Evolutionary conservation across 2,329 filamentous ascomycete species (phyloP).

Genomic region (Colletotrichum sp.): DNA sequence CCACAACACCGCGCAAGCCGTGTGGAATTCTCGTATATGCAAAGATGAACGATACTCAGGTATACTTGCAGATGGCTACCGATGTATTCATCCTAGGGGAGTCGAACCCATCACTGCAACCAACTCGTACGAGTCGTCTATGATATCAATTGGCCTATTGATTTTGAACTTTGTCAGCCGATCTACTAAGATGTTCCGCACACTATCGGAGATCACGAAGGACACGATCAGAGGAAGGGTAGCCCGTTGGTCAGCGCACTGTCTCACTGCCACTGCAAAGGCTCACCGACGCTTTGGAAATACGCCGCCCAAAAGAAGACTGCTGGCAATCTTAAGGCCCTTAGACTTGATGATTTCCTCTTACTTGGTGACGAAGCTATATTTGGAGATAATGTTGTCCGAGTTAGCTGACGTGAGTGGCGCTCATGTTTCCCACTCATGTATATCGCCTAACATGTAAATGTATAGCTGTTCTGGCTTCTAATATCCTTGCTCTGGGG

Average conservation of each 20-base stretch:
- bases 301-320: not conserved
- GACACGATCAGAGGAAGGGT: not conserved
- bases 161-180: not conserved
- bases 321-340: not conserved
- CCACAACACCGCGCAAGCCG: not conserved
- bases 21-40: not conserved
- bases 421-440: too few relatives aligned
- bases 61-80: not conserved
- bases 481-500: not conserved
- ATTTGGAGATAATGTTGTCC: not conserved
- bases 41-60: too few relatives aligned
- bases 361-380: not conserved
- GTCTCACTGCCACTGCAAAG: not conserved
- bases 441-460: too few relatives aligned
- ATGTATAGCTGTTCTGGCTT: not conserved
- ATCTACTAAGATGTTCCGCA: not conserved
- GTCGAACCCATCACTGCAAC: not conserved
- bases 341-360: not conserved
- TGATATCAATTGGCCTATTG: not conserved
- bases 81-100: not conserved
- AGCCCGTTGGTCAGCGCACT: not conserved
- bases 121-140: not conserved
- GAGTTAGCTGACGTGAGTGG: not conserved
- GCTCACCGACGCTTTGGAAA: not conserved
- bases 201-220: not conserved